These are phyloP conservation scores for Bryum argenteum DNA, from an alignment of 225 moss, liverwort and hornwort species.

Conservation along the genomic window DNA sequence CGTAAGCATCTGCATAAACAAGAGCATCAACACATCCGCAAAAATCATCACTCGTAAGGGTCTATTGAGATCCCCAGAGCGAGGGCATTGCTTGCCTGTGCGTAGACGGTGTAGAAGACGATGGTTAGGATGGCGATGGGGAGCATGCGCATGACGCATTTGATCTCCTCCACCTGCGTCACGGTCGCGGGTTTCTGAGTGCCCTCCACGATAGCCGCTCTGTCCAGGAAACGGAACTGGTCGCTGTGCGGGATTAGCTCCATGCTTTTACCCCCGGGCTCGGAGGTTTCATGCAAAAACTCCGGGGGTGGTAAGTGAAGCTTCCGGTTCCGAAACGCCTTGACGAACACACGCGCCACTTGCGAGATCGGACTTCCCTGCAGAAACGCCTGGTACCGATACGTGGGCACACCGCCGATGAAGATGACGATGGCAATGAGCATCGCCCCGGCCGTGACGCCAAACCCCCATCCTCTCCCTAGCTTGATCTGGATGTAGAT, in stretches of 20 bases:
- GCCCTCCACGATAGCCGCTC: slow-evolving; percentile 21
- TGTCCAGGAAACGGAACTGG: slow-evolving; percentile 47
- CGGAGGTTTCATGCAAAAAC: slow-evolving; percentile 21
- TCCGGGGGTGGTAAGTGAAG: slow-evolving; percentile 1
- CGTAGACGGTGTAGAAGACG: slow-evolving; percentile 36
- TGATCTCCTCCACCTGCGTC: slow-evolving; percentile 58
- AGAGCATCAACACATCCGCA: too few relatives aligned
- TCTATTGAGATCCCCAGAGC: too few relatives aligned
- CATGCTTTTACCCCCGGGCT: not conserved
- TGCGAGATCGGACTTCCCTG: slow-evolving; percentile 39
- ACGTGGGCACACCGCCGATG: slow-evolving; percentile 27
- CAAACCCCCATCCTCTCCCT: slow-evolving; percentile 54
- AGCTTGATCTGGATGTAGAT: slow-evolving; percentile 47
- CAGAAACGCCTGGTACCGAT: slow-evolving; percentile 33
- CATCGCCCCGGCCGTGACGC: slow-evolving; percentile 35
- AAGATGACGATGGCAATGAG: slow-evolving; percentile 28
- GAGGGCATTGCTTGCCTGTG: not conserved
- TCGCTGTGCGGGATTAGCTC: slow-evolving; percentile 17
- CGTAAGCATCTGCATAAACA: slow-evolving; percentile 31
- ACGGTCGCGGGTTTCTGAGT: slow-evolving; percentile 3
- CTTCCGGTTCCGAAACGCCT: slow-evolving; percentile 28
- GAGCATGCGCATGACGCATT: slow-evolving; percentile 57
- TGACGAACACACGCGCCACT: slow-evolving; percentile 25
- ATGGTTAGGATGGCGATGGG: slow-evolving; percentile 45
- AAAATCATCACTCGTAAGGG: too few relatives aligned